phyloP scores from a whole-genome alignment of 2,329 filamentous ascomycete genomes.

The Xenoacremonium recifei region DNA sequence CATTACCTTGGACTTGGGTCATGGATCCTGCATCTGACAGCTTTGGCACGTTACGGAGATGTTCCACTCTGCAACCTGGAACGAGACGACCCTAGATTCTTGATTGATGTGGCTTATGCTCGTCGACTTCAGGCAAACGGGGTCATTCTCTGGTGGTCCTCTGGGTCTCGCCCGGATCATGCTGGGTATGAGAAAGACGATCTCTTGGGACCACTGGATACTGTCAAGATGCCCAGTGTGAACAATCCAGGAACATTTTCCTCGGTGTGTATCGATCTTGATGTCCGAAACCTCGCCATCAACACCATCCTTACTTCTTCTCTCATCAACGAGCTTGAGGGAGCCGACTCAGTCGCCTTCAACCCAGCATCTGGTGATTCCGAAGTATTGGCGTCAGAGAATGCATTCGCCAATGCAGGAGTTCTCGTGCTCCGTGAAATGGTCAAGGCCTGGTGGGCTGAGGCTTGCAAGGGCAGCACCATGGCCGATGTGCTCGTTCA shows the following conservation, averaged over 20 bases:
- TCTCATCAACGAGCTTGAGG: constrained; percentile 93
- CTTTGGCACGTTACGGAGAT: constrained; percentile 87
- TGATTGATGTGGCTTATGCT: constrained; percentile 96
- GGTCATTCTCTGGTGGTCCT: constrained; percentile 96
- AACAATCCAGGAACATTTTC: constrained; percentile 94
- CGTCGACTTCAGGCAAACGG: constrained; percentile 85
- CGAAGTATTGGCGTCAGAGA: constrained; percentile 72
- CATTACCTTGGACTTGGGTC: constrained; percentile 92
- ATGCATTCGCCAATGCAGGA: constrained; percentile 88
- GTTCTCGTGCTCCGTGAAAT: constrained; percentile 92
- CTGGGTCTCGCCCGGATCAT: constrained; percentile 83
- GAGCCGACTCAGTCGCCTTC: constrained; percentile 80
- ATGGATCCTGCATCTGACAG: constrained; percentile 86
- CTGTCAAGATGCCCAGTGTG: constrained; percentile 85
- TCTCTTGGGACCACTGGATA: constrained; percentile 77
- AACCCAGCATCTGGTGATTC: constrained; percentile 53
- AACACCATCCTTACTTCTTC: constrained; percentile 97
- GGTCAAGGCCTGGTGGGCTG: constrained; percentile 98
- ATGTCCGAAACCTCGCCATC: constrained; percentile 91
- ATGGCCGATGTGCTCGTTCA: constrained; percentile 99
- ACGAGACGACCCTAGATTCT: constrained; percentile 86
- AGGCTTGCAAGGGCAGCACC: constrained; percentile 82
- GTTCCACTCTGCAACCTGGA: constrained; percentile 95
- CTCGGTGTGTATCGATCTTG: constrained; percentile 93
- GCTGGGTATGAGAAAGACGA: constrained; percentile 95